Evolutionary conservation across 208 protist genomes (phyloP), one percentile per base, ranked within the genome.

Genomic region (Trypanosoma avium): DNA sequence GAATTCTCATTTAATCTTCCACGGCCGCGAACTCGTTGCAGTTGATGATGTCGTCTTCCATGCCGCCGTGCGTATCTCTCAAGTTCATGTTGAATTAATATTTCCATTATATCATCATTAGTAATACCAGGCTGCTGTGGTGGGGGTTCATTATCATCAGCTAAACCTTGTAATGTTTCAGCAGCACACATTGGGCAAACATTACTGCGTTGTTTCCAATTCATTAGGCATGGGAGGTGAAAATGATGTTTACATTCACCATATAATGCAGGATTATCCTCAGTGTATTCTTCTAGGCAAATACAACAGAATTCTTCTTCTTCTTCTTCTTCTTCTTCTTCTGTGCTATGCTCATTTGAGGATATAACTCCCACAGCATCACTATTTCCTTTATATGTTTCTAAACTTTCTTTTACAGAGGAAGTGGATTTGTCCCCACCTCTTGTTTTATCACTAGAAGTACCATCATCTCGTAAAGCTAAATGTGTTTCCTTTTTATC

Each of bases 151-250:
- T 58, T 46, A 10, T 64, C 29, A 3, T 78, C 75, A 21, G 65
- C 82, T 0, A 86, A 49, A 3, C 80, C 71, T 52, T 59, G 65
- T 10, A 89, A 67, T 10, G 79, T 85, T 48, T 86, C 75, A 1
- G 79, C 64, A 46, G 73, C 75, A 71, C 85, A 92, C 76, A 92
- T 79, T 22, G 85, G 85, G 57, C 85, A 92, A 50, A 58, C 61
- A 77, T 84, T 89, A 67, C 80, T 87, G 40, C 85, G 85, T 60
- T 89, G 77, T 71, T 92, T 92, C 85, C 85, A 92, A 50, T 68
- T 54, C 70, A 89, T 77, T 29, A 92, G 60, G 55, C 85, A 92
- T 12, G 81, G 72, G 0, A 88, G 52, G 58, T 92, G 85, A 52
- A 92, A 92, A 55, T 86, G 82, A 45, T 92, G 85, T 15, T 59